Evolutionary conservation across 805 yeast genomes (phyloP).

Genomic region (Metschnikowia cerradonensis): DNA sequence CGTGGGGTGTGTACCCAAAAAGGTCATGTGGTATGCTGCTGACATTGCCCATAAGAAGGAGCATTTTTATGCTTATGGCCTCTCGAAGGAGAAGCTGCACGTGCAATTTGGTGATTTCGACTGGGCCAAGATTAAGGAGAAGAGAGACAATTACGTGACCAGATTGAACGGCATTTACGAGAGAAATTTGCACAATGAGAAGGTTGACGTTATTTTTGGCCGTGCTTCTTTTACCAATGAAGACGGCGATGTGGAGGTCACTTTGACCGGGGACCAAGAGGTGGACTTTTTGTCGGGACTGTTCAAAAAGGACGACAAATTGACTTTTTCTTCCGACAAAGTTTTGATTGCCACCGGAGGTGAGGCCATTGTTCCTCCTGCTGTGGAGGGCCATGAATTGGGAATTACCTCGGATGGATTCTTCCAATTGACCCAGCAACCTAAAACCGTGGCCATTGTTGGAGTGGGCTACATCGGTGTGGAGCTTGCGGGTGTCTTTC

Average conservation of each 20-base stretch:
- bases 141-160: slow-evolving; percentile 86
- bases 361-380: slow-evolving; percentile 62
- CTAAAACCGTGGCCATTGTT: slow-evolving; percentile 87
- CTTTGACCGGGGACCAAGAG: slow-evolving; percentile 41
- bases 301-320: slow-evolving; percentile 48
- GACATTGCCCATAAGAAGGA: slow-evolving; percentile 74
- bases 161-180: slow-evolving; percentile 93
- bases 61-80: slow-evolving; percentile 81
- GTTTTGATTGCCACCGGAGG: slow-evolving; percentile 94
- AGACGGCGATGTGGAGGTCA: slow-evolving; percentile 75
- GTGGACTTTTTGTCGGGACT: slow-evolving; percentile 30
- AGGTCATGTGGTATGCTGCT: slow-evolving; percentile 97
- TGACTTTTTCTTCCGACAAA: slow-evolving; percentile 71
- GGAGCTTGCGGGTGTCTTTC: slow-evolving; percentile 92
- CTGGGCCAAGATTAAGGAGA: slow-evolving; percentile 77
- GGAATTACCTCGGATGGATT: slow-evolving; percentile 92
- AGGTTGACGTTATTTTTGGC: slow-evolving; percentile 83
- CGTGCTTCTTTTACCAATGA: slow-evolving; percentile 68
- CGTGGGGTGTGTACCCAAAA: slow-evolving; percentile 98
- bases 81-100: slow-evolving; percentile 51
- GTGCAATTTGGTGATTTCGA: slow-evolving; percentile 55
- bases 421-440: slow-evolving; percentile 75
- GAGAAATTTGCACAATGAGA: slow-evolving; percentile 80
- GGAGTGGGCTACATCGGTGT: slow-evolving; percentile 99
- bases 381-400: slow-evolving; percentile 73